Evolutionary conservation across 805 yeast genomes (phyloP).

Genomic region (Kodamaea kaohsiungensis): DNA sequence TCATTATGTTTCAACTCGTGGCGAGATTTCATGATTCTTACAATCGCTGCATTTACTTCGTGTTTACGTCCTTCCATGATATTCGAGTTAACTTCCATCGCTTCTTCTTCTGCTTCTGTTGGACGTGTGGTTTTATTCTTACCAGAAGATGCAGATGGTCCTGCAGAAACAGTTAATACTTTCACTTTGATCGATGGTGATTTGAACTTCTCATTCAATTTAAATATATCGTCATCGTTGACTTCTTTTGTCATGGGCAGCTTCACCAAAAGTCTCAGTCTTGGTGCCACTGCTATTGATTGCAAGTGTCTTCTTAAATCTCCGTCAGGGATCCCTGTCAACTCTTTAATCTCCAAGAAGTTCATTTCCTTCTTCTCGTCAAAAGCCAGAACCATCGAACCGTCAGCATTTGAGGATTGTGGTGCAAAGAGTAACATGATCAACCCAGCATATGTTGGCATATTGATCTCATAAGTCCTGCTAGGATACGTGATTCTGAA

Average conservation of each 20-base stretch:
- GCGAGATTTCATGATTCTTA: conserved; percentile 81
- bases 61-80: conserved; percentile 63
- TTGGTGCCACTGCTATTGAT: conserved; percentile 82
- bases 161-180: conserved; percentile 64
- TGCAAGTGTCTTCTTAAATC: conserved; percentile 79
- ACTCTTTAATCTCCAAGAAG: conserved; percentile 58
- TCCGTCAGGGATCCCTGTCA: conserved; percentile 68
- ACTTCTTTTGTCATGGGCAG: conserved; percentile 75
- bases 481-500: conserved; percentile 68
- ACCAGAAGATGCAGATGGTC: conserved; percentile 20
- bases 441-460: conserved; percentile 80
- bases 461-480: conserved; percentile 71
- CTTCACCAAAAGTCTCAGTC: conserved; percentile 72
- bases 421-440: conserved; percentile 70
- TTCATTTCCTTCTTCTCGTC: conserved; percentile 58
- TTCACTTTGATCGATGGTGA: conserved; percentile 70
- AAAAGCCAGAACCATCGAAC: conserved; percentile 37
- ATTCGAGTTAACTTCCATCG: conserved; percentile 52
- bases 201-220: conserved; percentile 66
- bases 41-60: conserved; percentile 83
- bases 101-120: conserved; percentile 54
- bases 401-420: conserved; percentile 32
- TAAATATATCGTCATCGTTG: conserved; percentile 60
- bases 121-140: conserved; percentile 23
- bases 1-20: conserved; percentile 62